These are phyloP conservation scores for Phoma sp. DNA, from an alignment of 2,329 filamentous ascomycete species.

Conservation along the genomic window DNA sequence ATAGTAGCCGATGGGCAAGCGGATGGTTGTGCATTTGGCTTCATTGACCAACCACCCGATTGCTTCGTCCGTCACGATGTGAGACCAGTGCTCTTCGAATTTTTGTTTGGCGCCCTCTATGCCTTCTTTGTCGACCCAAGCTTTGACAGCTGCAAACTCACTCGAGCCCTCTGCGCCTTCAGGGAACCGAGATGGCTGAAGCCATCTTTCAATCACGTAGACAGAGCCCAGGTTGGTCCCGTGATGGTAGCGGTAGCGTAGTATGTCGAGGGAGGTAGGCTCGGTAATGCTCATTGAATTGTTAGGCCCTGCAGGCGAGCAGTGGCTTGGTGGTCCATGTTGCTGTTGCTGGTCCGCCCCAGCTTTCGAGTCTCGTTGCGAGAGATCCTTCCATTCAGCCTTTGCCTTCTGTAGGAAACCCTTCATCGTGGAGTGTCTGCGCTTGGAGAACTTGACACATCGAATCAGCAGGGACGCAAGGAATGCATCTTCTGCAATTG, in stretches of 20 bases:
- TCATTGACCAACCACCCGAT: slow-evolving; percentile 59
- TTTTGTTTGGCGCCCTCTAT: slow-evolving; percentile 55
- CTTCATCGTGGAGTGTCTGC: slow-evolving; percentile 25
- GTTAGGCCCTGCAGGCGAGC: slow-evolving; percentile 8
- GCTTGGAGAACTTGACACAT: not conserved
- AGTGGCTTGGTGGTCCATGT: not conserved
- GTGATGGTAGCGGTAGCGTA: slow-evolving; percentile 65
- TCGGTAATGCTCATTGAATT: slow-evolving; percentile 43
- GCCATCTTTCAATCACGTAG: slow-evolving; percentile 67
- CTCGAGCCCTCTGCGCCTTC: slow-evolving; percentile 50
- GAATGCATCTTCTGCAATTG: slow-evolving; percentile 2
- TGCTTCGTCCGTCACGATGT: slow-evolving; percentile 58
- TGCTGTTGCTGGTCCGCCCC: not conserved
- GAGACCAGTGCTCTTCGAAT: slow-evolving; percentile 62
- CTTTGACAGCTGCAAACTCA: slow-evolving; percentile 60
- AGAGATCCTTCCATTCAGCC: slow-evolving; percentile 26
- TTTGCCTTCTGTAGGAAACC: slow-evolving; percentile 38
- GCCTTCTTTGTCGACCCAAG: slow-evolving; percentile 55
- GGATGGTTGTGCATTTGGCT: slow-evolving; percentile 62
- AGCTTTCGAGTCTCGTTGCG: slow-evolving; percentile 9
- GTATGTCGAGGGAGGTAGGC: slow-evolving; percentile 50
- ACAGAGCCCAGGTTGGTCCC: slow-evolving; percentile 65
- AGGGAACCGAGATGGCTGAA: slow-evolving; percentile 58
- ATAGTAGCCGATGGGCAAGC: slow-evolving; percentile 67
- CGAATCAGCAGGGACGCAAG: not conserved